Evolutionary conservation across 2,329 filamentous ascomycete species (phyloP).

Genomic region (Ophiostoma montium): DNA sequence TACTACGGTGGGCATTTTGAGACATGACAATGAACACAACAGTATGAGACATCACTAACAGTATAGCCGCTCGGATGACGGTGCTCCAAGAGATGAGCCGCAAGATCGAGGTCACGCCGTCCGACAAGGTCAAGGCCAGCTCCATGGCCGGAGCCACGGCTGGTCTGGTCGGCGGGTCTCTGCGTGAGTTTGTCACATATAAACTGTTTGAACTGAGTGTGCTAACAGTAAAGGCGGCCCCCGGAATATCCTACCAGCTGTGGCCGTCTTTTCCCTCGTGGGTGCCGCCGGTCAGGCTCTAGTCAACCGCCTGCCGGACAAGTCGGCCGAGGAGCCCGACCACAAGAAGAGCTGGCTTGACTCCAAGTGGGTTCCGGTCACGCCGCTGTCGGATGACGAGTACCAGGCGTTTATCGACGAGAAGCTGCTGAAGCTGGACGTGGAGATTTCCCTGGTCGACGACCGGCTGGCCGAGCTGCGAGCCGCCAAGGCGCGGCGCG

Average conservation of each 20-base stretch:
- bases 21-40: too few relatives aligned
- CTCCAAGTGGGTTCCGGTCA: slow-evolving; percentile 61
- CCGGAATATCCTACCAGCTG: slow-evolving; percentile 36
- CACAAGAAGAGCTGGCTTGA: slow-evolving; percentile 26
- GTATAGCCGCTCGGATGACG: neutral
- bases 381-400: slow-evolving; percentile 52
- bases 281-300: slow-evolving; percentile 21
- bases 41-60: neutral
- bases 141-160: slow-evolving; percentile 57
- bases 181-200: slow-evolving; percentile 31
- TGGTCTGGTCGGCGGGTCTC: slow-evolving; percentile 42
- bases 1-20: slow-evolving; percentile 76
- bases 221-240: slow-evolving; percentile 30
- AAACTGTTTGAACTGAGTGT: too few relatives aligned
- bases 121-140: slow-evolving; percentile 53
- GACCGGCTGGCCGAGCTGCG: slow-evolving; percentile 44
- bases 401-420: slow-evolving; percentile 58
- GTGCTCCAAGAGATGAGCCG: slow-evolving; percentile 24
- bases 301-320: slow-evolving; percentile 11
- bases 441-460: slow-evolving; percentile 65
- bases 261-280: slow-evolving; percentile 31
- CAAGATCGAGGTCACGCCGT: slow-evolving; percentile 36
- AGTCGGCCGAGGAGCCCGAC: neutral
- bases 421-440: slow-evolving; percentile 56
- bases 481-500: neutral